Base-by-base conservation (phyloP, 768 basidiomycete species). In the Lactarius evosmus region DNA sequence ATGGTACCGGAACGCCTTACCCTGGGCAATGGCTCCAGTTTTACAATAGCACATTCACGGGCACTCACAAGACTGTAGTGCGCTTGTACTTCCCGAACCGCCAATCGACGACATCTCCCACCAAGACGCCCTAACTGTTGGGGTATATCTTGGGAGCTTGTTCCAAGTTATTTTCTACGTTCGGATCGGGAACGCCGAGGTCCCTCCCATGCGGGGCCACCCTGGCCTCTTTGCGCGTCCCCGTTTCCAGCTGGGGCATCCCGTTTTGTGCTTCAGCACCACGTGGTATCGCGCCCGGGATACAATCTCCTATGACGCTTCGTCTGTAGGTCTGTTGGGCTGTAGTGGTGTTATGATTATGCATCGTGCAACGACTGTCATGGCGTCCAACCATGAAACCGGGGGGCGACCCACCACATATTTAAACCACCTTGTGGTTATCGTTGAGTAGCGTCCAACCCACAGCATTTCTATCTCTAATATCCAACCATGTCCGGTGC, bases 311-410 rank as follows among this genome's bases (percentile, higher is more conserved):
- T 19, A 29, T 27, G 44, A 63, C 52, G 51, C 52, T 41, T 51
- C 34, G 12, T 22, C 4, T 60, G 58, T 64, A 54, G 41, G 62
- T 22, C 1, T 54, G n/a, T 40, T 14, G 52, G 44, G 53, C 16
- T 64, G 58, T 64, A 64, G 63, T 44, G 58, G 49, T 16, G 58
- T 19, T 12, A 25, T 46, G 12, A 49, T 49, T 22, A 14, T 49
- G 12, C 25, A 25, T 49, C 46, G 25, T 49, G 25, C 38, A 54
- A 27, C 19, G 25, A 1, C 25, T 19, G 46, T 32, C 44, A 12
- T 11, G 16, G 9, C 0, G 29, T 22, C 22, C 16, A 12, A 33
- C 25, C 46, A 34, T 19, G 50, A 32, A 27, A 32, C 6, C 16
- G 33, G 27, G 27, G 19, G 54, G 32, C n/a, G 9, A 34, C 51